Conservation (phyloP, 345 rosid species). For the Bruguiera sexangula region DNA sequence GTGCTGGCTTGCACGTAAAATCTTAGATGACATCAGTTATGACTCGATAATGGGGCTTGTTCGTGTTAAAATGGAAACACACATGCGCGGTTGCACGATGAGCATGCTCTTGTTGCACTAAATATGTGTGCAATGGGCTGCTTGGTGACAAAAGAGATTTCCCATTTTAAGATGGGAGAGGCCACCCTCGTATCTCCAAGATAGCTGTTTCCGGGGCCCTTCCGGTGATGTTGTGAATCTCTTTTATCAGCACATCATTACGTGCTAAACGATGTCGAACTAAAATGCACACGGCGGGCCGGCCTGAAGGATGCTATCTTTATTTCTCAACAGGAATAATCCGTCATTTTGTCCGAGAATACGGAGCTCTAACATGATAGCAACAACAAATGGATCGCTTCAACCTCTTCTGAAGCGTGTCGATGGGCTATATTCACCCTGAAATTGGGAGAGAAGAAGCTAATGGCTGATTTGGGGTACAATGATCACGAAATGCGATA, state of each 20-base stretch:
- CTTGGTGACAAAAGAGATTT: slow-evolving; percentile 22
- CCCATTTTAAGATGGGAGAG: slow-evolving; percentile 25
- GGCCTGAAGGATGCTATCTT: no score
- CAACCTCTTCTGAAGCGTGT: no score
- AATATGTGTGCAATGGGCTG: neutral
- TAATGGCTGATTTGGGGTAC: slow-evolving; percentile 8
- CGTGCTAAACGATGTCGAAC: neutral
- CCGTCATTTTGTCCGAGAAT: no score
- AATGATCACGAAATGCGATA: slow-evolving; percentile 22
- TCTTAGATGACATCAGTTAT: neutral
- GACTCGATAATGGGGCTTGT: neutral
- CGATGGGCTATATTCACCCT: no score
- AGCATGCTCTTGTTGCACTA: neutral
- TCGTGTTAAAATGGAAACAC: slow-evolving; percentile 7
- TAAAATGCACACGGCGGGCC: neutral
- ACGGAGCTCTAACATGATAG: no score
- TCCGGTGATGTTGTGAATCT: slow-evolving; percentile 23
- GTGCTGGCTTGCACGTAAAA: neutral
- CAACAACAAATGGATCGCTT: no score
- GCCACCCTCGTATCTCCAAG: slow-evolving; percentile 25
- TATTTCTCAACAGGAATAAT: no score
- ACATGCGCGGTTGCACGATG: neutral
- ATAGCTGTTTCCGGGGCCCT: slow-evolving; percentile 40
- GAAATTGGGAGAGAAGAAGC: slow-evolving; percentile 15
- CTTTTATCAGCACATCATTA: neutral